Base-by-base conservation (phyloP, 768 basidiomycete species). In the Boletus sp. region DNA sequence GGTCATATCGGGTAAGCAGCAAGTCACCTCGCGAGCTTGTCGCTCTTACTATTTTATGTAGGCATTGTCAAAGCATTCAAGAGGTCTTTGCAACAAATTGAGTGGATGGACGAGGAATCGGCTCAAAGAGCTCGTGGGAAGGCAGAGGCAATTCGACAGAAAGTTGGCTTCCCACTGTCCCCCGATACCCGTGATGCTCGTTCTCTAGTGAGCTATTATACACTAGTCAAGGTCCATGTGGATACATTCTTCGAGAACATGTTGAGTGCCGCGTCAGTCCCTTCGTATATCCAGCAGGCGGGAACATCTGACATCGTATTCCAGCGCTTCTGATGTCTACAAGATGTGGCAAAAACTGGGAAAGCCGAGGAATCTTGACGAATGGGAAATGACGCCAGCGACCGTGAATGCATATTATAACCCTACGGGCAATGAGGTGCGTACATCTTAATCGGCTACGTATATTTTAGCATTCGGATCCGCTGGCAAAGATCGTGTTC, bases 41-140 rank as follows among this genome's bases (percentile, higher is more conserved):
- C 23, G 27, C 5, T 29, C 50, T 57, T 42, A 63, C 21, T 39
- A 8, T 35, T 21, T 64, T 66, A 45, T 68, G 68, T 57, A 85
- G 88, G 87, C 51, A 88, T 97, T 59, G 82, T 98, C 50, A 71
- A 82, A 23, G 79, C 93, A 0, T 98, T 98, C 77, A 86, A 93
- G 66, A 72, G 72, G 17, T 90, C 91, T 5, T 75, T 99, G 19
- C 70, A 78, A 5, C 67, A 81, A 49, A 79, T 97, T 47, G 79
- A 85, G 19, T 99, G 97, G 97, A 93, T 99, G 88, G 97, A 98
- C 66, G 71, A 84, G 44, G 72, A 83, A 59, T 92, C 92, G 3
- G 85, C 90, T 11, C 74, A 76, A 38, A 91, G 85, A 52, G 97
- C 97, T 5, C 83, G 85, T 14, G 82, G 87, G 64, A 98, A 98